Evolutionary conservation across 1,284 basidiomycete genomes (phyloP).

Genomic region (Calocybe gambosa): DNA sequence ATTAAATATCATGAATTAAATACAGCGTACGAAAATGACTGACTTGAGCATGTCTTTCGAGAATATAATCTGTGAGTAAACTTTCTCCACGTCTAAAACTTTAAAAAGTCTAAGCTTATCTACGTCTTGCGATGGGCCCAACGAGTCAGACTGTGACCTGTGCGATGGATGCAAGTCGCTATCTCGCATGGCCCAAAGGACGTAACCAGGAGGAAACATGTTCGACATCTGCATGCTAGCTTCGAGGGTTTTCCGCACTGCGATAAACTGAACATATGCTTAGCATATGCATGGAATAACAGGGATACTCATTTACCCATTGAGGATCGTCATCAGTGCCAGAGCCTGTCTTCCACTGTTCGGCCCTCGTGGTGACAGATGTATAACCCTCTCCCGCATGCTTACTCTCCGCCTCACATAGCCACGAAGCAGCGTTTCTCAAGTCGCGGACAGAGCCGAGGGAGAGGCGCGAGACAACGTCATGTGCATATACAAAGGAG

Average conservation of each 20-base stretch:
- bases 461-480: conserved; percentile 73
- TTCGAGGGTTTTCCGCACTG: conserved; percentile 76
- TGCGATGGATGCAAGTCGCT: conserved; percentile 56
- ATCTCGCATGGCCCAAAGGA: conserved; percentile 72
- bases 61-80: conserved; percentile 79
- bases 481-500: conserved; percentile 78
- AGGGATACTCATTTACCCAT: conserved; percentile 44
- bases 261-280: conserved; percentile 49
- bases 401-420: conserved; percentile 59
- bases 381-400: conserved; percentile 43
- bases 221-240: conserved; percentile 77
- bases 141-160: conserved; percentile 21
- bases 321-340: conserved; percentile 51
- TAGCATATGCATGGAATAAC: not conserved
- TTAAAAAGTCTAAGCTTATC: conserved; percentile 64
- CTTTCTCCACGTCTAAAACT: conserved; percentile 64
- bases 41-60: conserved; percentile 75
- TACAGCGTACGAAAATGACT: conserved; percentile 18
- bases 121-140: conserved; percentile 17
- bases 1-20: conserved; percentile 1
- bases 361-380: conserved; percentile 53
- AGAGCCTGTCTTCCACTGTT: conserved; percentile 50
- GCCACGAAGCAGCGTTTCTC: conserved; percentile 68
- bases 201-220: conserved; percentile 74
- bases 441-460: conserved; percentile 76